Percentiles rank a stretch among this genome's conserved stretches.
These are phyloP conservation scores for Vitis hybrid DNA, from an alignment of 177 flowering plant genomes.

Conservation along the genomic window DNA sequence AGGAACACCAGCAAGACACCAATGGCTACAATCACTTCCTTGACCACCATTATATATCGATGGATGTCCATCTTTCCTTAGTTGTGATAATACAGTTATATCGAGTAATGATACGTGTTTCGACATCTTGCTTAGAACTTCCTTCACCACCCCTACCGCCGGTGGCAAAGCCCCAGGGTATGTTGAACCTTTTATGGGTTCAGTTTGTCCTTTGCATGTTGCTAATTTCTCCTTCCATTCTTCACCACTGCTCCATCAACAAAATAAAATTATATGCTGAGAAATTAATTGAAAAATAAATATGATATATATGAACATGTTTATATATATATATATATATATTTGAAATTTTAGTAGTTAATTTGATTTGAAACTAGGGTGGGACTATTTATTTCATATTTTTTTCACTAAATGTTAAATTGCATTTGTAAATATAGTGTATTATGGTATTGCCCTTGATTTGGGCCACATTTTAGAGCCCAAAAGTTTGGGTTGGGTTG, in stretches of 20 bases:
- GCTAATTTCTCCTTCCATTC: conserved; percentile 18
- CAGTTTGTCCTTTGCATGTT: conserved; percentile 25
- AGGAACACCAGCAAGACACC: conserved; percentile 48
- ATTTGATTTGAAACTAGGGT: no score
- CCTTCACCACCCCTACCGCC: conserved; percentile 19
- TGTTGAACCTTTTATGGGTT: conserved; percentile 24
- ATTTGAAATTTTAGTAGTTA: no score
- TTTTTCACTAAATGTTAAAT: no score
- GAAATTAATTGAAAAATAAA: no score
- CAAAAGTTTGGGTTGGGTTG: no score
- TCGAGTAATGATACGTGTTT: conserved; percentile 32
- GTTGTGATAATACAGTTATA: conserved; percentile 32
- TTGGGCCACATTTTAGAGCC: no score
- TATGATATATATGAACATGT: no score
- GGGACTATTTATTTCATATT: no score
- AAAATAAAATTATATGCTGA: no score
- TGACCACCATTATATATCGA: conserved; percentile 8
- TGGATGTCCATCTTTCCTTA: conserved; percentile 54
- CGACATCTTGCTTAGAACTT: conserved; percentile 20
- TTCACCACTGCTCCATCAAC: conserved; percentile 9
- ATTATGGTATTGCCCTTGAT: no score
- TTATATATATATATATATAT: no score
- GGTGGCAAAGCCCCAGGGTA: conserved; percentile 24
- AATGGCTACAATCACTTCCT: conserved; percentile 35
- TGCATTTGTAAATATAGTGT: no score